Percentiles rank a stretch among this genome's conserved stretches.
Evolutionary conservation across 306 rosid genomes (phyloP).

Genomic region (Erythrophleum fordii): DNA sequence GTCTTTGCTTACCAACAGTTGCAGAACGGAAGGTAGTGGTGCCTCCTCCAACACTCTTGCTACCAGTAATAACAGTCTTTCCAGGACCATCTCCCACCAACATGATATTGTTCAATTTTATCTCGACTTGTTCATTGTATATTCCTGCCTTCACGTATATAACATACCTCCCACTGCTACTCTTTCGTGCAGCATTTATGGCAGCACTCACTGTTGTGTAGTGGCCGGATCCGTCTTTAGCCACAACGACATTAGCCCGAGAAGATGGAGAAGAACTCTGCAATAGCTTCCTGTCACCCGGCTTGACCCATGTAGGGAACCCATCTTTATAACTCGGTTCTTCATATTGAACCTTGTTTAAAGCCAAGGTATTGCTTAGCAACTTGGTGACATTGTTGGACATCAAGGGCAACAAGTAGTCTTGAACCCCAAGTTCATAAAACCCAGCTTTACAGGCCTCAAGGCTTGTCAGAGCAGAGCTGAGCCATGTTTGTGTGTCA

Average conservation of each 20-base stretch:
- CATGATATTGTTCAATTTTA: slow-evolving; percentile 53
- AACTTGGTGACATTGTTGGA: slow-evolving; percentile 57
- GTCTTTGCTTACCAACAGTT: slow-evolving; percentile 61
- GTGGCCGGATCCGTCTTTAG: slow-evolving; percentile 60
- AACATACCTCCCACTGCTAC: slow-evolving; percentile 54
- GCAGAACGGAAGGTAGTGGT: slow-evolving; percentile 67
- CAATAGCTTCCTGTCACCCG: slow-evolving; percentile 59
- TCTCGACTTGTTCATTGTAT: slow-evolving; percentile 59
- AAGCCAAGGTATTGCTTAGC: slow-evolving; percentile 53
- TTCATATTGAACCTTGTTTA: slow-evolving; percentile 39
- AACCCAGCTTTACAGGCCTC: slow-evolving; percentile 60
- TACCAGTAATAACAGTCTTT: slow-evolving; percentile 63
- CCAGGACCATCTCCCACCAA: slow-evolving; percentile 69
- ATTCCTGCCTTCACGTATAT: slow-evolving; percentile 64
- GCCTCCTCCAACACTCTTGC: slow-evolving; percentile 74
- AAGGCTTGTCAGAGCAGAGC: slow-evolving; percentile 61
- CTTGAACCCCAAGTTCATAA: slow-evolving; percentile 52
- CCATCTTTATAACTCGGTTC: slow-evolving; percentile 38
- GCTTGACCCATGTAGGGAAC: slow-evolving; percentile 61
- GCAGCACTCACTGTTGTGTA: slow-evolving; percentile 56
- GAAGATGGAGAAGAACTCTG: slow-evolving; percentile 48
- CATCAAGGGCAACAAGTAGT: slow-evolving; percentile 42
- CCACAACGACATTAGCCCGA: slow-evolving; percentile 56
- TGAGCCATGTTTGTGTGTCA: slow-evolving; percentile 63
- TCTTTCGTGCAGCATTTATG: slow-evolving; percentile 37